Evolutionary conservation across 768 basidiomycete species (phyloP), one percentile per base, ranked within the genome.

Genomic region (Kondoa malvinella): DNA sequence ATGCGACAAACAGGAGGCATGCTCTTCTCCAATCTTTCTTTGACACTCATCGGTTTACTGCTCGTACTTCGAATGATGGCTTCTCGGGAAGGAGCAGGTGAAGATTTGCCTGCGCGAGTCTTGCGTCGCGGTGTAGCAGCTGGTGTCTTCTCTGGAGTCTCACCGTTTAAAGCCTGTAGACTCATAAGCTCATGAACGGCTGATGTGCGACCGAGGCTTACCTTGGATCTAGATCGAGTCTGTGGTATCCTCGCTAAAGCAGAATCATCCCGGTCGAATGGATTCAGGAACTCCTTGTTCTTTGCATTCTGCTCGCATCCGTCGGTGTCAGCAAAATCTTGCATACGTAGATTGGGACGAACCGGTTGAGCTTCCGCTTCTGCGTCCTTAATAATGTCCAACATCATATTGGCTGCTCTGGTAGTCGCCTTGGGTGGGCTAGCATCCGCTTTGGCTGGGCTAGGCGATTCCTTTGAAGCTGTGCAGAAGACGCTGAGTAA

Each of bases 21-120:
- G 32, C 61, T 63, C 61, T 29, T 63, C 30, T 63, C 61, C 61
- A 63, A 31, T 17, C 61, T 16, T 33, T 63, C 61, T 32, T 63
- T 27, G 15, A 63, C 33, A 21, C 29, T 31, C 16, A 63, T 32
- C 26, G 61, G 61, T 33, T 63, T 63, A 12, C 15, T 8, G 26
- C 8, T 32, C 3, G 61, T 27, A 34, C 29, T 33, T 29, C 33
- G 27, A 17, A 32, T 63, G 32, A 63, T 32, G 15, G 29, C 21
- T 29, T 63, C 27, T 32, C 40, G 8, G 40, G 8, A 8, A 21
- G 21, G 40, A 50, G 40, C 40, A 50, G 40, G 40, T 21, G 40
- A 50, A 8, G 21, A 8, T 21, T 50, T 50, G 40, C 40, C 40
- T 8, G 40, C 21, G 40, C 12, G 8, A 8, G 40, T 8, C 21